Evolutionary conservation across 2,329 filamentous ascomycete genomes (phyloP).

Genomic region (Endothia cerciana): DNA sequence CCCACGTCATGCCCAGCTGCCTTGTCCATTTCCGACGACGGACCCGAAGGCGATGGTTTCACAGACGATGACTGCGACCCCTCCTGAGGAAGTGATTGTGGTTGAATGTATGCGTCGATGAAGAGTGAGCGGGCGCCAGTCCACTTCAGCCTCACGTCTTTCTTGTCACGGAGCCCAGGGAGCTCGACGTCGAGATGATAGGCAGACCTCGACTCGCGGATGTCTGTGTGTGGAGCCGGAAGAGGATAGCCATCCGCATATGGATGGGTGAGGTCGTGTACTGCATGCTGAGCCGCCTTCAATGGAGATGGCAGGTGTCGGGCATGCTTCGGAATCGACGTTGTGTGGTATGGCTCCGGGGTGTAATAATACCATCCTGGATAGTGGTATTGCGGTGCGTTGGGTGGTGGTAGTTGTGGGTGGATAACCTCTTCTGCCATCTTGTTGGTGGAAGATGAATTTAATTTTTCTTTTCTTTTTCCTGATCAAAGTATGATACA

Average conservation of each 20-base stretch:
- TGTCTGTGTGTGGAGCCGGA: constrained; percentile 8
- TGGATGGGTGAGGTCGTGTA: constrained; percentile 11
- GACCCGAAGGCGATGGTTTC: not conserved
- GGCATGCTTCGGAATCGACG: constrained; percentile 5
- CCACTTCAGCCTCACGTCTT: constrained; percentile 11
- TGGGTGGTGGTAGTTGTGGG: not conserved
- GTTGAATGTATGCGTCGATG: constrained; percentile 4
- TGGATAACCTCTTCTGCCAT: constrained; percentile 11
- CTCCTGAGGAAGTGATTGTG: constrained; percentile 5
- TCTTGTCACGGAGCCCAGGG: constrained; percentile 8
- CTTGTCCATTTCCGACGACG: not conserved
- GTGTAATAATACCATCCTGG: constrained; percentile 10
- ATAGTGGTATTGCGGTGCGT: constrained; percentile 7
- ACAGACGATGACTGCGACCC: not conserved
- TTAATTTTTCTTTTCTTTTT: not conserved
- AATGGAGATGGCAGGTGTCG: not conserved
- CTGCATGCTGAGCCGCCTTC: constrained; percentile 12
- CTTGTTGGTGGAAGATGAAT: not conserved
- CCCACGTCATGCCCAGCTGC: not conserved
- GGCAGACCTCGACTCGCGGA: constrained; percentile 4
- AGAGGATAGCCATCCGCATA: constrained; percentile 5
- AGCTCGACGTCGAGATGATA: constrained; percentile 14
- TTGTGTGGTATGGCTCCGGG: constrained; percentile 14
- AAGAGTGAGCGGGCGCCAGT: constrained; percentile 9
- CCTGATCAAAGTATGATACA: no score